Conservation (phyloP, 805 yeast genomes). For the Isabelozyma rhagii region DNA sequence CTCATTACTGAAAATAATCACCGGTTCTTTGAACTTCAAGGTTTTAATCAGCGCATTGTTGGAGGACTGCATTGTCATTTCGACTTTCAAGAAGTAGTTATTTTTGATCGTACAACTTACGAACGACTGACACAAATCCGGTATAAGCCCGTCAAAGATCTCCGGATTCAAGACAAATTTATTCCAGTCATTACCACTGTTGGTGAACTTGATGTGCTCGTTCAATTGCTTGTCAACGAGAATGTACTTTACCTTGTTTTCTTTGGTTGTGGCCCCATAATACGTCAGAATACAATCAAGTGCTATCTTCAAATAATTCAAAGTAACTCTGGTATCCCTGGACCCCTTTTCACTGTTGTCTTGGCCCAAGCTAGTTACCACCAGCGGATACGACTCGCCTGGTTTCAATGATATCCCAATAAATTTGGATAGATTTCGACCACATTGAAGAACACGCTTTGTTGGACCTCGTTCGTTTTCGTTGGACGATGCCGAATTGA, state of each 20-base stretch:
- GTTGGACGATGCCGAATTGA: not conserved
- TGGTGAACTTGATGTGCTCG: not conserved
- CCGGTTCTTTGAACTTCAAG: not conserved
- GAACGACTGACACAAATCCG: not conserved
- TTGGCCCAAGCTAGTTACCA: not conserved
- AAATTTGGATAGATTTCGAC: not conserved
- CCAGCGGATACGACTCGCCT: not conserved
- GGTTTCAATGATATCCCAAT: not conserved
- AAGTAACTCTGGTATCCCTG: not conserved
- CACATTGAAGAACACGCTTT: not conserved
- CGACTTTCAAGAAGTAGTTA: not conserved
- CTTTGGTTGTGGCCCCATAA: not conserved
- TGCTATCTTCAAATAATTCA: too few species aligned
- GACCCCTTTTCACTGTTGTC: not conserved
- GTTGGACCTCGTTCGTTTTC: not conserved
- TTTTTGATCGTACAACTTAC: not conserved
- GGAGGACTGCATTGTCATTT: not conserved
- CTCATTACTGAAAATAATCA: not conserved
- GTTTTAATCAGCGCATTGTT: not conserved
- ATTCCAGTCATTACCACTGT: not conserved
- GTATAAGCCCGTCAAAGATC: not conserved
- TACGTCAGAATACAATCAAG: not conserved
- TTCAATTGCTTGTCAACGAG: not conserved
- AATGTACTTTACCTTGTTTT: not conserved
- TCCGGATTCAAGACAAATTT: not conserved